Evolutionary conservation across 2,329 filamentous ascomycete genomes (phyloP).

Genomic region (Xylariaceae sp.): DNA sequence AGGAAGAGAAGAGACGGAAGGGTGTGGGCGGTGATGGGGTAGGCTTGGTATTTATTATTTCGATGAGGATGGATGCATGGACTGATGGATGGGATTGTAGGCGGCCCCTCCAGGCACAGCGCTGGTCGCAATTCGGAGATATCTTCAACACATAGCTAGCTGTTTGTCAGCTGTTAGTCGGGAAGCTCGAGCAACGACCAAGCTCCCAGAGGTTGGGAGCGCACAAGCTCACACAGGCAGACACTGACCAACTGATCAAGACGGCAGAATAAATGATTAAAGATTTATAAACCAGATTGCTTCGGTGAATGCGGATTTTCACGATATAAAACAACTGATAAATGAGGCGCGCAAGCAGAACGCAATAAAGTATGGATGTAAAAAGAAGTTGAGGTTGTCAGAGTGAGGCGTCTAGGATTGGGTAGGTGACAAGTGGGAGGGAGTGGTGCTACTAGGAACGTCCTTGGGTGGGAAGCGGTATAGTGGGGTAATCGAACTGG

Average conservation of each 20-base stretch:
- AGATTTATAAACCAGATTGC: slow-evolving; percentile 1
- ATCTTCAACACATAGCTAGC: slow-evolving; percentile 39
- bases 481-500: too few relatives aligned
- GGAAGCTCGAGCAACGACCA: slow-evolving; percentile 18
- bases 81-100: slow-evolving; percentile 15
- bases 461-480: slow-evolving; percentile 14
- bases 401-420: slow-evolving; percentile 30
- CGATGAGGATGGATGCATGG: slow-evolving; percentile 12
- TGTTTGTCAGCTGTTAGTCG: slow-evolving; percentile 22
- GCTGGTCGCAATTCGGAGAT: slow-evolving; percentile 29
- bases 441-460: slow-evolving; percentile 19
- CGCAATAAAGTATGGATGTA: slow-evolving; percentile 21
- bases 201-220: too few relatives aligned
- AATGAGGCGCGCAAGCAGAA: too few relatives aligned
- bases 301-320: slow-evolving; percentile 21
- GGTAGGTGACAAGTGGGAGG: slow-evolving; percentile 25
- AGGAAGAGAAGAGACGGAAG: slow-evolving; percentile 10
- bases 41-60: slow-evolving; percentile 25
- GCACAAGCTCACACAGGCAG: slow-evolving; percentile 19
- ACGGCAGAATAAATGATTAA: slow-evolving; percentile 3
- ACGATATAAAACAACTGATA: too few relatives aligned
- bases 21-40: slow-evolving; percentile 14
- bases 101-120: slow-evolving; percentile 25
- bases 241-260: slow-evolving; percentile 28
- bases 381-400: slow-evolving; percentile 23